Base-by-base conservation (phyloP, 2,329 filamentous ascomycete species). In the Hymenoscyphus occultus region DNA sequence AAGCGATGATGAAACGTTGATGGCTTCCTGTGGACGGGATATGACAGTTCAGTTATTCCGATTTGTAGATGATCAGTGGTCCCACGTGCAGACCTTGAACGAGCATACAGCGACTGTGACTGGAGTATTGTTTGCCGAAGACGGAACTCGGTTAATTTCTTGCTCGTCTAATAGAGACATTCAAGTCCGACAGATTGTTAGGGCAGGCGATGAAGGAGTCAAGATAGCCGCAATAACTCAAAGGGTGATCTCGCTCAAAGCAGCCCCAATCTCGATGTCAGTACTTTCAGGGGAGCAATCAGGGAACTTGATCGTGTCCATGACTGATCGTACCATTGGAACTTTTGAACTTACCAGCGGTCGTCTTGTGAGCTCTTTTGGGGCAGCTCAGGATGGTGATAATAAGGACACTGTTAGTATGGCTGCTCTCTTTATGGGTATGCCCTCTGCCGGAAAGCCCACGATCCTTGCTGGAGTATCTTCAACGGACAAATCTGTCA, bases 401-500 rank as follows among this genome's bases (percentile, higher is more conserved):
- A 89, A 88, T 12, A 84, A 84, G 12, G 95, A 99, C 72, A 86
- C 93, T 5, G 94, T 94, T 0, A 86, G 95, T 56, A 80, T 98
- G 70, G 91, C 93, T 69, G 91, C 90, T 0, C 82, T 99, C 39
- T 86, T 87, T 1, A 86, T 88, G 64, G 87, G 85, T 59, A 79
- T 83, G 75, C 72, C 86, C 74, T 77, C 84, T 77, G 56, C 82
- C 76, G 75, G 86, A 80, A 69, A 71, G 51, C 77, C 83, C 2
- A 85, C 88, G 35, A 84, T 96, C 60, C 83, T 99, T 61, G 83
- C 95, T 19, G 93, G 92, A n/a, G 84, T 95, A 12, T 97, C 94
- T 9, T 93, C 93, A 71, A 97, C 92, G 0, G 95, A 99, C 77
- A 99, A 98, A 76, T 98, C 95, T 0, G 89, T 99, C 64, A 84